A percentile compares a stretch with the other conserved stretches of the same genome.
These are phyloP conservation scores for Berberis thunbergii DNA, from an alignment of 164 flowering plant genomes.

Conservation along the genomic window DNA sequence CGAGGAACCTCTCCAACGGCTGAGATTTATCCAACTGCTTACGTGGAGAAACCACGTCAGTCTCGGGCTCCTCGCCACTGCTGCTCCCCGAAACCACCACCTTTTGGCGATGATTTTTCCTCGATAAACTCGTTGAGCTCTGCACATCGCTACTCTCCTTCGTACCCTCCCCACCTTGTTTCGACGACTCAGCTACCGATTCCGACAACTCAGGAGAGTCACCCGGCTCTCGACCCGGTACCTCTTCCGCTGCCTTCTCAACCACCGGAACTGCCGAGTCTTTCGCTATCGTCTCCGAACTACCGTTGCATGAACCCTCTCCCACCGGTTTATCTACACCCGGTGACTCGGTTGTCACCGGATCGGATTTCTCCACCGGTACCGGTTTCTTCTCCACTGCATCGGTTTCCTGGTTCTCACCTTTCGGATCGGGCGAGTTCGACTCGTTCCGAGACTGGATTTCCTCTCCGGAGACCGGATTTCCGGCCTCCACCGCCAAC, in stretches of 20 bases:
- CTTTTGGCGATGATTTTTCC: constrained; percentile 19
- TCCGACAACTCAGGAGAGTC: constrained; percentile 39
- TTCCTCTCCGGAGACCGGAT: constrained; percentile 25
- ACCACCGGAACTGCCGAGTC: constrained; percentile 3
- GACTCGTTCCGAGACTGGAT: constrained; percentile 73
- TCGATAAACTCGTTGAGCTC: constrained; percentile 60
- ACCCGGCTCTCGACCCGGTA: constrained; percentile 9
- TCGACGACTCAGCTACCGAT: constrained; percentile 41
- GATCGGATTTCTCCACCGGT: constrained; percentile 12
- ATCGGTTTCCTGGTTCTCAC: constrained; percentile 9
- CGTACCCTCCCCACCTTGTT: constrained; percentile 12
- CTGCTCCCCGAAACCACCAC: constrained; percentile 16
- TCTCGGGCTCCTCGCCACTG: constrained; percentile 25
- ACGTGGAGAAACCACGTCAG: constrained; percentile 20
- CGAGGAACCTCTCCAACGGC: constrained; percentile 44
- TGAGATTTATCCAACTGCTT: constrained; percentile 25
- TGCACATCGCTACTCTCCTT: constrained; percentile 68
- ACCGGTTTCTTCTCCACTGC: constrained; percentile 10
- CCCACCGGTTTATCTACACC: constrained; percentile 17
- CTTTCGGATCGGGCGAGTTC: constrained; percentile 42
- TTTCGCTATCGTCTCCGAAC: constrained; percentile 38
- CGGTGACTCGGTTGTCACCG: constrained; percentile 9
- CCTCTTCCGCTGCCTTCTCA: constrained; percentile 8
- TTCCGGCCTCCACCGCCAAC: constrained; percentile 6
- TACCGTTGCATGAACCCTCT: constrained; percentile 42